Evolutionary conservation across 768 basidiomycete genomes (phyloP).

Genomic region (Boletus insuetus): DNA sequence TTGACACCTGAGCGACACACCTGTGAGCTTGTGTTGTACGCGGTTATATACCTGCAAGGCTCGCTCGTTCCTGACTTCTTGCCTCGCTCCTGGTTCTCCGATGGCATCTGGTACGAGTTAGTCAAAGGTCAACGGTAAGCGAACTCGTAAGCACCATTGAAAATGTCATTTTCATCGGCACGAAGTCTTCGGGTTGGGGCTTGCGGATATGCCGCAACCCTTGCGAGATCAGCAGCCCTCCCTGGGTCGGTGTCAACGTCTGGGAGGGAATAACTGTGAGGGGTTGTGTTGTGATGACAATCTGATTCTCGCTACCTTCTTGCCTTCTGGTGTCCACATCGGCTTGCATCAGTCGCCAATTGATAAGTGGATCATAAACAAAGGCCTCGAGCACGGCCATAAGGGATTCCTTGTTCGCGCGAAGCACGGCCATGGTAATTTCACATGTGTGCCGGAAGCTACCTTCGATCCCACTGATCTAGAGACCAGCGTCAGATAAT

Average conservation of each 20-base stretch:
- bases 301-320: constrained; percentile 50
- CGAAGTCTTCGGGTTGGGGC: constrained; percentile 79
- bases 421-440: constrained; percentile 94
- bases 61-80: constrained; percentile 87
- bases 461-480: constrained; percentile 98
- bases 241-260: constrained; percentile 49
- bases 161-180: constrained; percentile 92
- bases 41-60: constrained; percentile 92
- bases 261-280: constrained; percentile 13
- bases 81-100: constrained; percentile 56
- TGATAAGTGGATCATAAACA: constrained; percentile 97
- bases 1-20: constrained; percentile 36
- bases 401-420: constrained; percentile 97
- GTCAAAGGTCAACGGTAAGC: neutral
- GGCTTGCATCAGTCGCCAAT: constrained; percentile 90
- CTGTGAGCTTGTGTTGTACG: constrained; percentile 92
- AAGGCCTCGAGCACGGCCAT: constrained; percentile 99
- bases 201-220: constrained; percentile 71
- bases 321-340: constrained; percentile 70
- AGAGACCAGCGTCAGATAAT: constrained; percentile 8
- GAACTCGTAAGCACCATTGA: constrained; percentile 63
- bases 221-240: constrained; percentile 58
- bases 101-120: constrained; percentile 34
- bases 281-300: neutral
- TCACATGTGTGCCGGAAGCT: constrained; percentile 96